Evolutionary conservation across 2,329 filamentous ascomycete genomes (phyloP), one percentile per base, ranked within the genome.

Genomic region (Sporothrix globosa): DNA sequence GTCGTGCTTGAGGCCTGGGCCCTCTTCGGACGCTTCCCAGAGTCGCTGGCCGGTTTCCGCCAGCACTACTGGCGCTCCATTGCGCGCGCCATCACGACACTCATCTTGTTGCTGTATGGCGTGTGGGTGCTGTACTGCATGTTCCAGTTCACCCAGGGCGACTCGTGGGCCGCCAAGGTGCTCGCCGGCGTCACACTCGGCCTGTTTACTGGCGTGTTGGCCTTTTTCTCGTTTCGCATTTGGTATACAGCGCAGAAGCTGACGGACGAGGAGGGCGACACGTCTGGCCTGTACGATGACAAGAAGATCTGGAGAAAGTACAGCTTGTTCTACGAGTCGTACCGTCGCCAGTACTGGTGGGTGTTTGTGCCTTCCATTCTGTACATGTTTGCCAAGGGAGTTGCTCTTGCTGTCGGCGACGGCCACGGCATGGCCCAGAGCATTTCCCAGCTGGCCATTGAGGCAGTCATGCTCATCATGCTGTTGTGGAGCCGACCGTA

Each of bases 331-430:
- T 99, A 99, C 83, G 96, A 98, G 77, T 91, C 90, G 75, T 98
- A 97, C 85, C 93, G 93, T 83, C 93, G 92, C 80, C 88, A 90
- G 75, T 97, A 95, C 83, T 99, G 96, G 96, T 98, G 95, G 95
- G 82, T 97, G 30, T 98, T 99, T 78, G 86, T 98, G 17, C 96
- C 96, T 0, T 84, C 87, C 72, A 97, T 98, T 77, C 72, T 93
- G 73, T 98, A 98, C 84, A 91, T 94, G 84, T 93, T 97, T 77
- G 90, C 89, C 78, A 96, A 96, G 82, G 94, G 95, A 69, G 91
- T 89, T 72, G 88, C 95, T 71, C 90, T 98, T 74, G 95, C 95
- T 17, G 92, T 88, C 41, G 92, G 88, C 56, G 91, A 97, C 77
- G 93, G 93, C 14, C 89, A 97, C 77, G 96, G 94, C 65, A 86